Evolutionary conservation across 2,329 filamentous ascomycete genomes (phyloP).

Genomic region (Mariannaea sp.): DNA sequence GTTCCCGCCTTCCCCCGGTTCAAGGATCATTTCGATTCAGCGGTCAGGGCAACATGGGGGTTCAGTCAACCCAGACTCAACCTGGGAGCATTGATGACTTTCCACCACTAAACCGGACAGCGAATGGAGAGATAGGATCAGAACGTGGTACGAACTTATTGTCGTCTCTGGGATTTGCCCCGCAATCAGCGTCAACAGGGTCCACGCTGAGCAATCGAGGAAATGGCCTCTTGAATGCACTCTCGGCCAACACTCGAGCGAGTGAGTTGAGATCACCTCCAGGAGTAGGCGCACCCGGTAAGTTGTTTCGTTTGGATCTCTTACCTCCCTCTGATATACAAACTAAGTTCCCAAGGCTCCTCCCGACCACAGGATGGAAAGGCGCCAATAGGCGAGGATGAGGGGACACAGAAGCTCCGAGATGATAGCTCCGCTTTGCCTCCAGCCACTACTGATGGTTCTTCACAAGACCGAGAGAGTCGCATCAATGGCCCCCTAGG

Average conservation of each 20-base stretch:
- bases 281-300: slow-evolving; percentile 47
- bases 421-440: slow-evolving; percentile 48
- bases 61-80: slow-evolving; percentile 53
- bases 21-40: slow-evolving; percentile 61
- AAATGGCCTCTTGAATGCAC: slow-evolving; percentile 66
- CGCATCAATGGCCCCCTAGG: slow-evolving; percentile 47
- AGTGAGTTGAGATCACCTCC: slow-evolving; percentile 56
- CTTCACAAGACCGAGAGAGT: slow-evolving; percentile 41
- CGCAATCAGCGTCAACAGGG: slow-evolving; percentile 47
- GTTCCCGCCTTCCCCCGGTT: slow-evolving; percentile 44
- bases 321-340: background rate
- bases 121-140: slow-evolving; percentile 62
- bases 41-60: slow-evolving; percentile 48
- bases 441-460: slow-evolving; percentile 42
- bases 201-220: slow-evolving; percentile 52
- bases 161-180: slow-evolving; percentile 59
- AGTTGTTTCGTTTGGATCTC: slow-evolving; percentile 7
- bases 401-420: slow-evolving; percentile 53
- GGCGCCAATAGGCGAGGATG: slow-evolving; percentile 48
- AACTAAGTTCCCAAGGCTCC: slow-evolving; percentile 37
- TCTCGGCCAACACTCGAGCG: slow-evolving; percentile 62
- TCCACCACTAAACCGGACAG: slow-evolving; percentile 62
- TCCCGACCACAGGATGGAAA: slow-evolving; percentile 53
- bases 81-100: slow-evolving; percentile 62
- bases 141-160: slow-evolving; percentile 59